These are phyloP conservation scores for Clitopilus passeckerianus DNA, from an alignment of 768 basidiomycete genomes.

Conservation along the genomic window DNA sequence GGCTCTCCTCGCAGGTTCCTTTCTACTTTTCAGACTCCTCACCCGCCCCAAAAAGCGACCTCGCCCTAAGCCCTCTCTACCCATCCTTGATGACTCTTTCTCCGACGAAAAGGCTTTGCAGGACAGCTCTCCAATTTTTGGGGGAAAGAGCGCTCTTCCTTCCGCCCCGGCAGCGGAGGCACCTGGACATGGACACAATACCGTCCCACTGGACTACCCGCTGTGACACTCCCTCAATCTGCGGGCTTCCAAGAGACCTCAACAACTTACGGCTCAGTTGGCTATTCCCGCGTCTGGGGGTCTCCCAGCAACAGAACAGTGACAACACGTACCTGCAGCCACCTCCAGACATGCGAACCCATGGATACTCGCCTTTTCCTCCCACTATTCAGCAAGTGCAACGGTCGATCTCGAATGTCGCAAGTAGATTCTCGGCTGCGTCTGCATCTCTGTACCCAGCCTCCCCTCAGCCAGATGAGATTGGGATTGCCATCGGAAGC, in stretches of 20 bases:
- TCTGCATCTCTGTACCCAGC: constrained; percentile 45
- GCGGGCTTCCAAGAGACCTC: background rate
- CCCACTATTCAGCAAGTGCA: constrained; percentile 35
- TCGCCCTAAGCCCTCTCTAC: constrained; percentile 71
- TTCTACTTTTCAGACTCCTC: constrained; percentile 43
- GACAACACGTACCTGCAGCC: background rate
- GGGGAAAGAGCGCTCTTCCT: constrained; percentile 64
- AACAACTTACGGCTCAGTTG: constrained; percentile 4
- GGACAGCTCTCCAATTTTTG: constrained; percentile 70
- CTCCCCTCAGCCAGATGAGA: constrained; percentile 28
- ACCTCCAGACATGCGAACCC: constrained; percentile 6
- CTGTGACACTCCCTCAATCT: background rate
- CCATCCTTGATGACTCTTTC: constrained; percentile 57
- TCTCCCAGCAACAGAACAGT: background rate
- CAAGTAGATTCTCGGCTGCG: constrained; percentile 32
- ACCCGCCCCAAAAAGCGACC: constrained; percentile 44
- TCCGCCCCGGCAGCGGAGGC: constrained; percentile 36
- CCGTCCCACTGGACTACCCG: constrained; percentile 22
- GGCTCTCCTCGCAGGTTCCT: constrained; percentile 41
- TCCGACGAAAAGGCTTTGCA: constrained; percentile 38
- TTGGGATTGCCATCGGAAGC: constrained; percentile 30
- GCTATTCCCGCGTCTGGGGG: background rate
- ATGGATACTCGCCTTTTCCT: constrained; percentile 18
- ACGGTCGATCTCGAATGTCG: constrained; percentile 29
- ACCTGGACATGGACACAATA: constrained; percentile 59